A percentile compares a stretch with the other conserved stretches of the same genome.
These are phyloP conservation scores for Penicillium paxilli DNA, from an alignment of 495 filamentous ascomycete genomes.

Conservation along the genomic window DNA sequence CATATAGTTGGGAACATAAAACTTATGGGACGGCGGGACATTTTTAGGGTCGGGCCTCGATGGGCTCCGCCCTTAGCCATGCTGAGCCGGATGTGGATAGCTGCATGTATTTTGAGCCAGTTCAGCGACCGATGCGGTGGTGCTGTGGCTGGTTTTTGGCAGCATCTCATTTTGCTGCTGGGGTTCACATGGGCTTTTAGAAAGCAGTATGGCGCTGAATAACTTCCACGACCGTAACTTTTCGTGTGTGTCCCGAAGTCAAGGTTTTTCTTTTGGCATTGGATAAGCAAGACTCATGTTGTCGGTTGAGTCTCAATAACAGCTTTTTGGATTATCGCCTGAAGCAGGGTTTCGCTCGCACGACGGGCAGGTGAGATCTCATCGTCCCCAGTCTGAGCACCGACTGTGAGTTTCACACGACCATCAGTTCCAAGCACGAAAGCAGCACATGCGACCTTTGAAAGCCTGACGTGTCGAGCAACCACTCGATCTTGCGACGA, in stretches of 20 bases:
- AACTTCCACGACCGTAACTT: neutral
- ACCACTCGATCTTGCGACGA: slow-evolving; percentile 11
- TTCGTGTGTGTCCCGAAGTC: neutral
- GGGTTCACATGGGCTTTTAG: neutral
- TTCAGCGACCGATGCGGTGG: neutral
- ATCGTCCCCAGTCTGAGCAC: slow-evolving; percentile 18
- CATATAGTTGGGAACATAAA: too few species aligned
- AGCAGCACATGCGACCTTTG: slow-evolving; percentile 52
- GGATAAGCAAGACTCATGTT: slow-evolving; percentile 20
- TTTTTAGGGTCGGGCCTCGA: too few species aligned
- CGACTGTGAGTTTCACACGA: slow-evolving; percentile 51
- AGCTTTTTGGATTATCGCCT: slow-evolving; percentile 27
- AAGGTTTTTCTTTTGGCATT: neutral
- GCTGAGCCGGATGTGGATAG: neutral
- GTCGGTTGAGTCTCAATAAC: slow-evolving; percentile 19
- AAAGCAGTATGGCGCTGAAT: neutral
- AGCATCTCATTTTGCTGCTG: neutral
- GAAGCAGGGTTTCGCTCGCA: slow-evolving; percentile 33
- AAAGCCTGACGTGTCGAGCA: slow-evolving; percentile 43
- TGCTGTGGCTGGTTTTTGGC: neutral
- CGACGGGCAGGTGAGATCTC: slow-evolving; percentile 8
- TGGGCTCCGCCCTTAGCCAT: neutral
- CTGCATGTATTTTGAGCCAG: neutral
- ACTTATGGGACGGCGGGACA: too few species aligned
- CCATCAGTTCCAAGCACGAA: slow-evolving; percentile 55